Evolutionary conservation across 805 yeast genomes (phyloP), one percentile per base, ranked within the genome.

Genomic region (Candida ficus): DNA sequence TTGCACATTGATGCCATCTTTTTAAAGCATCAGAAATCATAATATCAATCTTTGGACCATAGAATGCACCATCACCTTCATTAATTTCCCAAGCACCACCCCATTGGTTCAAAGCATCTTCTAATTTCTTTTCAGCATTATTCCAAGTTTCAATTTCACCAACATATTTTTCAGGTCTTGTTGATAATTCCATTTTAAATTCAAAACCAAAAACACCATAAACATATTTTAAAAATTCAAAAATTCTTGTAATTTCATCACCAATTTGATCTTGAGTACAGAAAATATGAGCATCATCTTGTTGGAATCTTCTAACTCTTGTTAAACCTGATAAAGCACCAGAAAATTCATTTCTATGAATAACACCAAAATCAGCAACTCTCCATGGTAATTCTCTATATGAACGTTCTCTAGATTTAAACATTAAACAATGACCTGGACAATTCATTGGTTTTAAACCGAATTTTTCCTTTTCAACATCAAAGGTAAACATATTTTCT

Each of bases 1-100:
- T 93, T 47, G 99, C 99, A 76, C 98, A 91, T 71, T 93, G 99
- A 71, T 86, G 93, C 95, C 96, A 88, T 81, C 97, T 85, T 61
- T 77, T 79, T 62, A 89, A 75, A 35, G 97, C 96, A 65, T 93
- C 99, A 50, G 90, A 78, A 58, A 93, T 86, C 85, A 82, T 83
- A 58, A 93, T 87, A 70, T 91, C 99, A 62, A 91, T 93, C 80
- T 91, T 91, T 58, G 95, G 95, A 56, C 95, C 95, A 61, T 85
- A 85, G 75, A 85, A 85, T 33, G 95, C 99, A 70, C 99, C 99
- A 66, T 93, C 99, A 58, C 95, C 98, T 39, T 88, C 87, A 67
- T 93, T 93, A 51, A 93, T 63, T 67, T 86, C 95, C 98, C 98
- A 93, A 43, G 78, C 70, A 50, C 88, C 90, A 54, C 93, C 89